Conservation (phyloP, 345 rosid genomes). For the Combretum micranthum region DNA sequence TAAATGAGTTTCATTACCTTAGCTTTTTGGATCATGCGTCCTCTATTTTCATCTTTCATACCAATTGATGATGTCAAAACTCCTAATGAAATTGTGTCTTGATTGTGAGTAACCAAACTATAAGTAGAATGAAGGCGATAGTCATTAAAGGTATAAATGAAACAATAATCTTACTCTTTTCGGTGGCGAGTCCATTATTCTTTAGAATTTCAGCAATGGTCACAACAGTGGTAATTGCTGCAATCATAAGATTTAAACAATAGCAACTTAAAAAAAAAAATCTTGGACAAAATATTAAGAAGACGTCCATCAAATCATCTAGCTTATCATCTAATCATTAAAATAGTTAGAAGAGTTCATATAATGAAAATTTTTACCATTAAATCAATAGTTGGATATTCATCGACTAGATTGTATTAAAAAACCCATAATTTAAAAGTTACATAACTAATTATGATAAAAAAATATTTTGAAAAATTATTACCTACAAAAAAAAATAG, state of each 20-base stretch:
- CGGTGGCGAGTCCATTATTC: constrained; percentile 79
- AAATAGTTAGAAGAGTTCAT: too few species aligned
- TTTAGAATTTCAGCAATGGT: constrained; percentile 86
- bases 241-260: neutral
- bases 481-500: too few species aligned
- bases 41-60: constrained; percentile 79
- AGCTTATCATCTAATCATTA: too few species aligned
- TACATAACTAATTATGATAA: too few species aligned
- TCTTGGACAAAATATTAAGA: too few species aligned
- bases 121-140: neutral
- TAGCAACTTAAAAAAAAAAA: too few species aligned
- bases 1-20: constrained; percentile 31
- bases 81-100: constrained; percentile 29
- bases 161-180: constrained; percentile 49
- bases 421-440: too few species aligned
- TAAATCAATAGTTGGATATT: too few species aligned
- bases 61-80: constrained; percentile 75
- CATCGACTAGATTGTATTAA: too few species aligned
- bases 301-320: too few species aligned
- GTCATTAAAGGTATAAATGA: neutral
- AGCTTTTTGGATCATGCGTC: constrained; percentile 71
- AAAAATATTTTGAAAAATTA: too few species aligned
- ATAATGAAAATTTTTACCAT: too few species aligned
- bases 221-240: constrained; percentile 73
- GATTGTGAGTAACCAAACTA: neutral